Conservation (phyloP, 192 early-diverging fungal species). For the Endogone sp. region DNA sequence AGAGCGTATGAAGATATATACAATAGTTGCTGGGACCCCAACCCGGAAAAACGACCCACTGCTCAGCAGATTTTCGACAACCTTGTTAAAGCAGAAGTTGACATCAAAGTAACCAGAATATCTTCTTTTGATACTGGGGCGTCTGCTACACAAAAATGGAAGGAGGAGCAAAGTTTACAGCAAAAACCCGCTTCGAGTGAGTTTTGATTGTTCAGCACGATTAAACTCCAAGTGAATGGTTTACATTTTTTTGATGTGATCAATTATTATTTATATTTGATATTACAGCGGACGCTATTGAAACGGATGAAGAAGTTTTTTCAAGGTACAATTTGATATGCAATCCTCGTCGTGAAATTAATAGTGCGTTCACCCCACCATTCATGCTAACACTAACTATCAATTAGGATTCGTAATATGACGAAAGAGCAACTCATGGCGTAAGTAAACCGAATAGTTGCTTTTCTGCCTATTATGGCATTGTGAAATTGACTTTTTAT, state of each 20-base stretch:
- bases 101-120: neutral
- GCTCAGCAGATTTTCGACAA: neutral
- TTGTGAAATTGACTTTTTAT: neutral
- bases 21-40: neutral
- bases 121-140: neutral
- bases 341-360: neutral
- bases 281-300: neutral
- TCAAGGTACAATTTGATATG: neutral
- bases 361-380: neutral
- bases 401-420: neutral
- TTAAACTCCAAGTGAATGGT: neutral
- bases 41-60: neutral
- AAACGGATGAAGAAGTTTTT: neutral
- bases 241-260: no score
- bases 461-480: neutral
- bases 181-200: neutral
- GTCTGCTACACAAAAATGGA: no score
- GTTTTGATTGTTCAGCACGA: neutral
- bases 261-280: no score
- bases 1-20: neutral
- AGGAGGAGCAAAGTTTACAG: neutral
- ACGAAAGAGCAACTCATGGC: neutral
- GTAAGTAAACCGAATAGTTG: neutral
- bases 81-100: neutral
- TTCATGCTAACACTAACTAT: no score